Conservation (phyloP, 2,329 filamentous ascomycete species). For the Colletotrichum musicola region DNA sequence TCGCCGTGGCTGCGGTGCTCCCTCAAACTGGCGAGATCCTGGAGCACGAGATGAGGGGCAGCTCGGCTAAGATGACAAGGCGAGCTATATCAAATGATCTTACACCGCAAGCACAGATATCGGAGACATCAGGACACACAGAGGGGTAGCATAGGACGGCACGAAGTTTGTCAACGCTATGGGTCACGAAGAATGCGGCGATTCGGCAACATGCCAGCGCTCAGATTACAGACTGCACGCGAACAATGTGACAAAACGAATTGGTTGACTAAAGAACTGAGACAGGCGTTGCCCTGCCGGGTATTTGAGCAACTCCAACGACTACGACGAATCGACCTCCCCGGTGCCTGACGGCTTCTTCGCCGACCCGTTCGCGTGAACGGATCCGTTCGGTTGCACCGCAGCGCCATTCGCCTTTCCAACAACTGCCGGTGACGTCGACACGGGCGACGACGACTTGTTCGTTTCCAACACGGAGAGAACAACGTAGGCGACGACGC, state of each 20-base stretch:
- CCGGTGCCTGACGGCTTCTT: conserved; percentile 22
- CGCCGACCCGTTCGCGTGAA: not conserved
- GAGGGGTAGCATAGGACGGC: not conserved
- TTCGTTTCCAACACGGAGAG: conserved; percentile 31
- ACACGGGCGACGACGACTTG: not conserved
- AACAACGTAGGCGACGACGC: conserved; percentile 45
- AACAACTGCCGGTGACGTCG: not conserved
- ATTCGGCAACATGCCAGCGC: not conserved
- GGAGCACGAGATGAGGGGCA: not conserved
- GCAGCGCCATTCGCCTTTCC: not conserved
- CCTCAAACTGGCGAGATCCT: not conserved
- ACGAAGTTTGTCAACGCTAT: not conserved
- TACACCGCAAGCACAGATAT: not conserved
- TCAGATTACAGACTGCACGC: not conserved
- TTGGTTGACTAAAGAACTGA: conserved; percentile 27
- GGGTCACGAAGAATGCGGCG: not conserved
- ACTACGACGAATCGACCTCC: conserved; percentile 29
- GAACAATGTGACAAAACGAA: conserved; percentile 30
- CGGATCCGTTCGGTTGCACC: not conserved
- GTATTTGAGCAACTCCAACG: conserved; percentile 35
- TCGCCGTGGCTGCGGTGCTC: conserved; percentile 3
- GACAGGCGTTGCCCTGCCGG: conserved; percentile 37
- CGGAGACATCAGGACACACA: conserved; percentile 2
- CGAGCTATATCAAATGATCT: not conserved
- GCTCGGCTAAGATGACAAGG: not conserved